A percentile compares a stretch with the other conserved stretches of the same genome.
Evolutionary conservation across 176 grass and related monocot species (phyloP).

Genomic region (Puccinellia tenuiflora): DNA sequence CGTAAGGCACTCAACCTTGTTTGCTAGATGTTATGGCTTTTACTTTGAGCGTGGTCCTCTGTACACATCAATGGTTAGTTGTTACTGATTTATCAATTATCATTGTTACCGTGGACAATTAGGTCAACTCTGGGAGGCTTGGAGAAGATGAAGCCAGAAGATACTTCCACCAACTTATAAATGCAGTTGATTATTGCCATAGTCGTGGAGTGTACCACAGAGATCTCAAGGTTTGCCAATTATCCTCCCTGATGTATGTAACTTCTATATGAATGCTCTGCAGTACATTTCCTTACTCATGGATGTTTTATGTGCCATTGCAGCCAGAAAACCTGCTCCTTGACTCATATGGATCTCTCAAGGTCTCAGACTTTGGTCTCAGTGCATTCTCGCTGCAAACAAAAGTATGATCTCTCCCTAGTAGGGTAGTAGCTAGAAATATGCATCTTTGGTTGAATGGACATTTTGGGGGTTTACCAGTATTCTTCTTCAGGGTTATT

Average conservation of each 20-base stretch:
- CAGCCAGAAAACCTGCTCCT: slow-evolving; percentile 98
- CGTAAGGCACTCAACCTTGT: slow-evolving; percentile 39
- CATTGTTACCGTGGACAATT: slow-evolving; percentile 5
- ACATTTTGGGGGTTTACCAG: not conserved
- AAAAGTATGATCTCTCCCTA: slow-evolving; percentile 46
- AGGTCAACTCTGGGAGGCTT: slow-evolving; percentile 74
- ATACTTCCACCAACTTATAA: slow-evolving; percentile 97
- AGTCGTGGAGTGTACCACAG: slow-evolving; percentile 92
- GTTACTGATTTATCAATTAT: not conserved
- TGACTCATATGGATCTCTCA: slow-evolving; percentile 74
- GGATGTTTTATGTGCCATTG: slow-evolving; percentile 18
- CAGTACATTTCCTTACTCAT: not conserved
- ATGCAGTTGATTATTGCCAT: slow-evolving; percentile 97
- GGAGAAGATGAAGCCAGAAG: slow-evolving; percentile 85
- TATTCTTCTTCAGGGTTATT: not conserved
- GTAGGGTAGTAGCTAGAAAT: not conserved
- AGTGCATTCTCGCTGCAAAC: slow-evolving; percentile 77
- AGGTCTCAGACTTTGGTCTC: slow-evolving; percentile 94
- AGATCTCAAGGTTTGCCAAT: slow-evolving; percentile 77
- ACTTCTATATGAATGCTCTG: not conserved
- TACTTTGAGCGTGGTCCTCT: not conserved
- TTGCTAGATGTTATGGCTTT: not conserved
- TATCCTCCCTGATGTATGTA: not conserved
- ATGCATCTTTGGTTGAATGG: not conserved
- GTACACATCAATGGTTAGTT: not conserved